phyloP scores from a whole-genome alignment of 1,284 basidiomycete species.

The Puccinia horiana region DNA sequence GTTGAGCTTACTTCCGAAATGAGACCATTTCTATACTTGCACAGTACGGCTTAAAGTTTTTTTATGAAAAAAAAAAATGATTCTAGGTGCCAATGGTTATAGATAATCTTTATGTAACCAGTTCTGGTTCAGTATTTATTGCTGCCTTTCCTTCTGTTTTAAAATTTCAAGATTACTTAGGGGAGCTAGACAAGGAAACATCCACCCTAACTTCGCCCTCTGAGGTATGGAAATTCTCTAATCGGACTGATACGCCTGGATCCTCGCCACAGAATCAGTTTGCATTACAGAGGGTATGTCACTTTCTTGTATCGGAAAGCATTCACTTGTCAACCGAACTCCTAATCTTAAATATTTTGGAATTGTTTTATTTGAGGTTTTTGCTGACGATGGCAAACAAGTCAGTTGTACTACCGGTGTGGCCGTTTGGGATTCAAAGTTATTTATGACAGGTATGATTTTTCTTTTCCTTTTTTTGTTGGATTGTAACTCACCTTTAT shows the following conservation, averaged over 20 bases:
- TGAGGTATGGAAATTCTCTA: slow-evolving; percentile 49
- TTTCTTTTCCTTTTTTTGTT: background rate
- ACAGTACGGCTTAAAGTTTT: background rate
- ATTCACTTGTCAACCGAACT: background rate
- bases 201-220: slow-evolving; percentile 10
- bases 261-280: slow-evolving; percentile 8
- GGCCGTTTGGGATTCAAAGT: slow-evolving; percentile 31
- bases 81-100: slow-evolving; percentile 38
- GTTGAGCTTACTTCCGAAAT: slow-evolving; percentile 13
- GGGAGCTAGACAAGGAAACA: background rate
- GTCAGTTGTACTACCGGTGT: slow-evolving; percentile 31
- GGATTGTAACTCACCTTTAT: background rate
- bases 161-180: background rate
- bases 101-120: slow-evolving; percentile 45
- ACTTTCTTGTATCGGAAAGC: no score
- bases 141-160: slow-evolving; percentile 27
- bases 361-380: slow-evolving; percentile 24
- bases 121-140: slow-evolving; percentile 31
- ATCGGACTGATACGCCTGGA: slow-evolving; percentile 6
- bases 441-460: slow-evolving; percentile 42
- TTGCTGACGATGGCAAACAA: slow-evolving; percentile 45
- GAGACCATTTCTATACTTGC: no score
- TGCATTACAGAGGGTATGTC: slow-evolving; percentile 21
- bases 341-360: background rate
- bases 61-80: background rate